Conservation (phyloP, 306 rosid genomes). For the Acacia melanoxylon region DNA sequence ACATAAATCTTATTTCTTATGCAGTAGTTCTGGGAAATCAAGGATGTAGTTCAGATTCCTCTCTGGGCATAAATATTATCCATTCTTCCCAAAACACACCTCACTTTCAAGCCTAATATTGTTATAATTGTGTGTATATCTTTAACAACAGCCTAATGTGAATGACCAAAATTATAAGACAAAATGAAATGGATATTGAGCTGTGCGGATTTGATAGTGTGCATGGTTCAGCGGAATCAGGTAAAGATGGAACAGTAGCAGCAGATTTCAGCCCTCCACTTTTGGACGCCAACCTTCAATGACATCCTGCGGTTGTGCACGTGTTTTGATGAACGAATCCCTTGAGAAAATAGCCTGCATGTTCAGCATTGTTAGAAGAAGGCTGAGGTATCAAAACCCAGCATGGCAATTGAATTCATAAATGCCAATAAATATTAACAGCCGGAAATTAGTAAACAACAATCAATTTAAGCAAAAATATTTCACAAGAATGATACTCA, state of each 20-base stretch:
- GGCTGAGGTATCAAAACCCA: slow-evolving; percentile 1
- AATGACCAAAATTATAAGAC: slow-evolving; percentile 16
- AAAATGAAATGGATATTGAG: slow-evolving; percentile 15
- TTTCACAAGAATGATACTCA: slow-evolving; percentile 1
- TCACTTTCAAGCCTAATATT: slow-evolving; percentile 25
- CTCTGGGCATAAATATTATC: background rate
- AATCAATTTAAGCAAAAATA: background rate
- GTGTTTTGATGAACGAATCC: slow-evolving; percentile 80
- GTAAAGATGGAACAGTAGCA: background rate
- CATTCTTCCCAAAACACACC: slow-evolving; percentile 10
- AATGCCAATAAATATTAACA: slow-evolving; percentile 10
- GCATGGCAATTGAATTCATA: background rate
- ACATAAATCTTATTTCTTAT: background rate
- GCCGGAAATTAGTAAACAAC: background rate
- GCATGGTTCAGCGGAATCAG: slow-evolving; percentile 11
- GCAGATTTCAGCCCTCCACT: slow-evolving; percentile 57
- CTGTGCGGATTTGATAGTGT: background rate
- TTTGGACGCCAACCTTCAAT: slow-evolving; percentile 97
- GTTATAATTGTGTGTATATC: background rate
- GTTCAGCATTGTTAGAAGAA: slow-evolving; percentile 28
- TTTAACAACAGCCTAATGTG: background rate
- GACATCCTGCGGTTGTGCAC: slow-evolving; percentile 76
- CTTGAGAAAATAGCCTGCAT: slow-evolving; percentile 69
- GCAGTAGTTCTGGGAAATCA: slow-evolving; percentile 1
- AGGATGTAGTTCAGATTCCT: slow-evolving; percentile 5